Conservation (phyloP, 192 early-diverging fungal species). For the Spinellus fusiger region DNA sequence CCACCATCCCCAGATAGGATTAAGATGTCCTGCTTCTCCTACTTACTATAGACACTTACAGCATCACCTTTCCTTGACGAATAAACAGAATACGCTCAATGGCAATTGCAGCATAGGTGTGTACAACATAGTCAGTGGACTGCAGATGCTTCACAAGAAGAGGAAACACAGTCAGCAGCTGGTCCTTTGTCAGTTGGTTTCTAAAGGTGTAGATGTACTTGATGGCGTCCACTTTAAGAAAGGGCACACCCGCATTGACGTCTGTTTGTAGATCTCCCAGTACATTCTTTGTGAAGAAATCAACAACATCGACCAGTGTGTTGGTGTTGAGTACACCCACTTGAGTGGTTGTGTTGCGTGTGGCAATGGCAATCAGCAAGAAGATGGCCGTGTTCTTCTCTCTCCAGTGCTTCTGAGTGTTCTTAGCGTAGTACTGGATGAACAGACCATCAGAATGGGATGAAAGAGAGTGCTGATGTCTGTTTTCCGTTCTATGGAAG, state of each 20-base stretch:
- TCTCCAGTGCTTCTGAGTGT: conserved; percentile 77
- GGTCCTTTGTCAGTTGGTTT: conserved; percentile 82
- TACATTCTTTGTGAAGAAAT: conserved; percentile 80
- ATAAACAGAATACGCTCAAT: conserved; percentile 89
- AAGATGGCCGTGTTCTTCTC: conserved; percentile 95
- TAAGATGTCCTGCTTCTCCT: background rate
- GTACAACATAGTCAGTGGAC: conserved; percentile 77
- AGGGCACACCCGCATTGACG: conserved; percentile 61
- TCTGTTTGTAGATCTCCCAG: conserved; percentile 75
- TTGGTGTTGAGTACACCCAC: conserved; percentile 87
- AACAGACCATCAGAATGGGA: background rate
- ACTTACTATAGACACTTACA: conserved; percentile 32
- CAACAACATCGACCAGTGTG: conserved; percentile 71
- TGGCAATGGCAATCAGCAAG: conserved; percentile 83
- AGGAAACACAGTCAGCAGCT: conserved; percentile 71
- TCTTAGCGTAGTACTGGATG: conserved; percentile 58
- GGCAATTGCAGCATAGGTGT: conserved; percentile 87
- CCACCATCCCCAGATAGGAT: background rate
- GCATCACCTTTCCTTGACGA: conserved; percentile 39
- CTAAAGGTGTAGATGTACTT: conserved; percentile 94
- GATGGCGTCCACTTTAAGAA: conserved; percentile 92
- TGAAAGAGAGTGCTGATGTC: background rate
- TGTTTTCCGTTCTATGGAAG: no score
- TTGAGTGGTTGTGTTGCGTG: conserved; percentile 67
- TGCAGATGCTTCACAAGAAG: conserved; percentile 73